Evolutionary conservation across 2,329 filamentous ascomycete genomes (phyloP).

Genomic region (Emmonsia crescens): DNA sequence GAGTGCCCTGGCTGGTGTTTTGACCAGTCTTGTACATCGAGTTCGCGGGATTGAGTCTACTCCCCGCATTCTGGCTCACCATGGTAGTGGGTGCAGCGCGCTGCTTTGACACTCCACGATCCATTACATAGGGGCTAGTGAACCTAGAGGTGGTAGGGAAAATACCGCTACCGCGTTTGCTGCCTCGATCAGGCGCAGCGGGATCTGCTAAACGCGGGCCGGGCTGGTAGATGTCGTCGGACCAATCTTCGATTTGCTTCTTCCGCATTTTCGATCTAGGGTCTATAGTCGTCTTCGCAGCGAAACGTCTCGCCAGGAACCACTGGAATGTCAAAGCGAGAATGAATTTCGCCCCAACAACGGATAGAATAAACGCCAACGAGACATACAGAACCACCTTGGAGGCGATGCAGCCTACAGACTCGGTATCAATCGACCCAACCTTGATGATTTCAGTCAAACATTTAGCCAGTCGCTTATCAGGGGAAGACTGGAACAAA

Average conservation of each 20-base stretch:
- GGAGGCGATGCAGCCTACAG: conserved; percentile 92
- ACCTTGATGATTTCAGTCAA: conserved; percentile 92
- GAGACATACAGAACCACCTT: conserved; percentile 94
- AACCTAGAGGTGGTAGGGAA: conserved; percentile 91
- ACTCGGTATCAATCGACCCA: conserved; percentile 88
- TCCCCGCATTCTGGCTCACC: conserved; percentile 74
- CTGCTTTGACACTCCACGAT: conserved; percentile 46
- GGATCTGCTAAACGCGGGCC: conserved; percentile 71
- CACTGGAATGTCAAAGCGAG: conserved; percentile 89
- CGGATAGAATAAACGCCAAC: conserved; percentile 78
- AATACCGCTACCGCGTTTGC: conserved; percentile 73
- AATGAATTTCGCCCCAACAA: conserved; percentile 77
- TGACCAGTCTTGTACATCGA: conserved; percentile 55
- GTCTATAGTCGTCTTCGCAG: conserved; percentile 76
- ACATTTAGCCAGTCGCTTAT: conserved; percentile 77
- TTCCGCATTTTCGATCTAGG: conserved; percentile 74
- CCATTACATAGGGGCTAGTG: conserved; percentile 75
- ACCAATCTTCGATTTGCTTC: conserved; percentile 95
- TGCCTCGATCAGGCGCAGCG: conserved; percentile 58
- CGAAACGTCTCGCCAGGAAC: conserved; percentile 84
- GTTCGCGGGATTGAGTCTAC: conserved; percentile 51
- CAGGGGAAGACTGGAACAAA: conserved; percentile 63
- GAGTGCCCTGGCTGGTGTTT: conserved; percentile 47
- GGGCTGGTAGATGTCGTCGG: conserved; percentile 90
- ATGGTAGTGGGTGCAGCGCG: conserved; percentile 71